Base-by-base conservation (phyloP, 1,139 yeast species). In the Nakaseomyces nivariensis region DNA sequence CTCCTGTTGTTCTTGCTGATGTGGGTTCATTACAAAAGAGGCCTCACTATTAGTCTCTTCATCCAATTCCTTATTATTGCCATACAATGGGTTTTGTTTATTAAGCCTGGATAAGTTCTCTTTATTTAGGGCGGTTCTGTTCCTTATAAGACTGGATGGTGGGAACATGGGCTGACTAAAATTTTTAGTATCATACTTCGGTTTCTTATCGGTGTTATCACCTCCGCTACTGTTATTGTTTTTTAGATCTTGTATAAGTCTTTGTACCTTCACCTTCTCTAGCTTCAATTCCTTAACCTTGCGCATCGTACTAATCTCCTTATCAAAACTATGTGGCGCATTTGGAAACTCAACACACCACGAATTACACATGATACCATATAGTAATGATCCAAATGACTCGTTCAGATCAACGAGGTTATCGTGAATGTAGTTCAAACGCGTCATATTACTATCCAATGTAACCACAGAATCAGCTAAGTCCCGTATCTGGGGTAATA, bases 321-420 rank as follows among this genome's bases (percentile, higher is more conserved):
- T 57, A 22, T 57, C 57, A 1, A 61, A 54, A 47, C 62, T 59
- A 38, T 53, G 57, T 13, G 67, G 60, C 17, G 60, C 52, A 34
- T 58, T 58, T 3, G 71, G 67, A 45, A 79, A 79, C 58, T 78
- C 81, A 32, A 79, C 78, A 65, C 86, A 81, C 79, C 84, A 81
- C 66, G 82, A 80, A 50, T 82, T 79, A 58, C 80, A 76, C 56
- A 77, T 73, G 49, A 81, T 62, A 5, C 88, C 87, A 58, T 79
- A 81, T 48, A 81, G 64, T 45, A 81, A 75, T 42, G 83, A 72
- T 9, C 84, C 79, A 58, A 81, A 74, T 1, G 84, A 76, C 61
- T 81, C 87, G 60, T 81, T 81, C 60, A 81, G 75, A 43, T 77
- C 77, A 9, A 69, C 69, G 5, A 81, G 62, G 17, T 78, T 74